Evolutionary conservation across 345 rosid genomes (phyloP), one percentile per base, ranked within the genome.

Genomic region (Eucalyptus polyanthemos): DNA sequence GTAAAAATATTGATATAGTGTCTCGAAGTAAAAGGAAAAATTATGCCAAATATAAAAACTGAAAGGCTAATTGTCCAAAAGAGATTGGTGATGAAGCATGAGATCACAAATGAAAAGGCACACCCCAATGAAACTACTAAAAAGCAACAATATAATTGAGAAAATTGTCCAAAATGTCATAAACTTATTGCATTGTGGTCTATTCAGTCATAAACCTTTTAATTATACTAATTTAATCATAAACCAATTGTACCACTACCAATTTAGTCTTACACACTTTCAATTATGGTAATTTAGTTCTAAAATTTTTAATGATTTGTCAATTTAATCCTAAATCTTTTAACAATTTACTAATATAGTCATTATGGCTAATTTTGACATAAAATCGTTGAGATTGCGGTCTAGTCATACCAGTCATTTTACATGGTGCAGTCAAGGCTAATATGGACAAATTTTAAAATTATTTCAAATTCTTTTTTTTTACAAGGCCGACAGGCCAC

Each of bases 401-500:
- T 56, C 62, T 56, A 56, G 29, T 56, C 62, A 56, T 56, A 1
- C 29, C 3, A 24, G 2, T 56, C 62, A 22, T 56, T 56, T 22
- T 56, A 24, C 3, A 0, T 56, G 62, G 29, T 24, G 14, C 3
- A 0, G 29, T 56, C 6, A 0, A 24, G 62, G 13, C 62, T 56
- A 22, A 56, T 11, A 24, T 56, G 62, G 14, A 56, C 25, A 53
- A 53, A 8, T 53, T 53, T 53, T 19, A 19, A 53, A 53, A 19
- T 53, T 53, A 53, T 53, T 53, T 19, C 25, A 53, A 53, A 53
- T 56, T 9, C 22, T 22, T 4, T 22, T 22, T 4, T 4, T 56
- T 4, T 9, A 19, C 11, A 53, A 53, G 58, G 5, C 11, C 5
- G 1, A 0, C 11, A 19, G 2, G 56, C 2, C 4, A 0, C 58